Percentiles rank a stretch among this genome's conserved stretches.
phyloP scores from a whole-genome alignment of 352 stramenopile species.

The Globisporangium nagaii region DNA sequence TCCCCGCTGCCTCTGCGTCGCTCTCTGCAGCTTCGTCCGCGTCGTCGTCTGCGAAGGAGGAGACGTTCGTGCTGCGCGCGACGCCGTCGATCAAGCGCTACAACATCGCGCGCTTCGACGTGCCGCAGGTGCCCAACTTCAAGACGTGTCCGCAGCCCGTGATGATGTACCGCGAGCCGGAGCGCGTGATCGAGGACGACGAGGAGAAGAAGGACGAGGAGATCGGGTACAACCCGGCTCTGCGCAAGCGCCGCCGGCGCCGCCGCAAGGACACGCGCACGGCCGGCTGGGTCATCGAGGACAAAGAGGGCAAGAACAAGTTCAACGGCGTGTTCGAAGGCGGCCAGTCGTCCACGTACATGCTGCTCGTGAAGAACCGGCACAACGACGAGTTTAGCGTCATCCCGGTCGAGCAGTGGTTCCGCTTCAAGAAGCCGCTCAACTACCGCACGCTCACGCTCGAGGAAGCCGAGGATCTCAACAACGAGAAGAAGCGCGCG shows the following conservation, averaged over 20 bases:
- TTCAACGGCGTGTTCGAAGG: constrained; percentile 80
- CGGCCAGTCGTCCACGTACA: constrained; percentile 81
- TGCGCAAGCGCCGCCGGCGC: constrained; percentile 69
- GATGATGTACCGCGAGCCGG: constrained; percentile 85
- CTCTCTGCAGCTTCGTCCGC: background rate
- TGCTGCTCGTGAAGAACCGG: constrained; percentile 82
- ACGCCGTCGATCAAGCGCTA: constrained; percentile 87
- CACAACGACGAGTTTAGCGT: constrained; percentile 87
- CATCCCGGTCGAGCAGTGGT: constrained; percentile 85
- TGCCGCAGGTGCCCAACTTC: constrained; percentile 60
- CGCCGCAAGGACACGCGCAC: constrained; percentile 73
- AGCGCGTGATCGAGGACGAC: constrained; percentile 66
- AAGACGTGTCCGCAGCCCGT: constrained; percentile 60
- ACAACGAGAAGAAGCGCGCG: constrained; percentile 87
- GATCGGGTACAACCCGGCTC: constrained; percentile 63
- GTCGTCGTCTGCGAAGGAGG: constrained; percentile 20
- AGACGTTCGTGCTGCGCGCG: constrained; percentile 74
- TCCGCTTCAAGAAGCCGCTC: constrained; percentile 86
- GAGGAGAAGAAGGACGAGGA: constrained; percentile 77
- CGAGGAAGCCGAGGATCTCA: constrained; percentile 80
- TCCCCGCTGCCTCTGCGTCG: background rate
- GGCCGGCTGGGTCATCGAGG: constrained; percentile 81
- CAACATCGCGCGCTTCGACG: constrained; percentile 82
- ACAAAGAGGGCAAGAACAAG: constrained; percentile 78
- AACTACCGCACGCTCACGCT: constrained; percentile 82